A percentile compares a stretch with the other conserved stretches of the same genome.
Evolutionary conservation across 2,329 filamentous ascomycete species (phyloP).

Genomic region (Botrytis tulipae): DNA sequence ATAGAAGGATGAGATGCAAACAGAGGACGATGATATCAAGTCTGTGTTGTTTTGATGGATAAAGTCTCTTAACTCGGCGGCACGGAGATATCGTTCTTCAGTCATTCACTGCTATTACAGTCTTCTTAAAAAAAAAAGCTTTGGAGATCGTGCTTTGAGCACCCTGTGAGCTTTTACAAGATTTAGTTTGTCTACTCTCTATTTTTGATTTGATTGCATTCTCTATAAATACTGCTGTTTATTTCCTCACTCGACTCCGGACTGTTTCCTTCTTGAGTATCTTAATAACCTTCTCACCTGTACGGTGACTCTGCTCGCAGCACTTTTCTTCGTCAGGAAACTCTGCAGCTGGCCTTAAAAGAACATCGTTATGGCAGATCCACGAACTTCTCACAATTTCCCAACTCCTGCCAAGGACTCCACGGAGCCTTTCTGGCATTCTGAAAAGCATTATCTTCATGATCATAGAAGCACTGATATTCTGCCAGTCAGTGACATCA

Average conservation of each 20-base stretch:
- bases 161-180: neutral
- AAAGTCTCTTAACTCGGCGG: neutral
- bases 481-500: slow-evolving; percentile 17
- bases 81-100: neutral
- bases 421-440: slow-evolving; percentile 23
- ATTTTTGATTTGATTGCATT: too few species aligned
- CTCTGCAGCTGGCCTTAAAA: too few species aligned
- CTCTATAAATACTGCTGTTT: neutral
- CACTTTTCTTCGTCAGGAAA: neutral
- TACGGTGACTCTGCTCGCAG: too few species aligned
- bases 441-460: slow-evolving; percentile 21
- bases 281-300: neutral
- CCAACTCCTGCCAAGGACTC: neutral
- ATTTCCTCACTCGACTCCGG: too few species aligned
- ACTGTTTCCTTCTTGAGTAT: neutral
- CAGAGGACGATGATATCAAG: neutral
- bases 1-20: neutral
- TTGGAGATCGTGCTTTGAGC: neutral
- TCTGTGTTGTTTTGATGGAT: neutral
- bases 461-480: slow-evolving; percentile 25
- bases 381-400: neutral
- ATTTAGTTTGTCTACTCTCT: neutral
- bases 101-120: neutral
- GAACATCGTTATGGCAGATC: neutral
- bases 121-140: neutral